Conservation (phyloP, 2,329 filamentous ascomycete species). For the Neoscytalidium dimidiatum region DNA sequence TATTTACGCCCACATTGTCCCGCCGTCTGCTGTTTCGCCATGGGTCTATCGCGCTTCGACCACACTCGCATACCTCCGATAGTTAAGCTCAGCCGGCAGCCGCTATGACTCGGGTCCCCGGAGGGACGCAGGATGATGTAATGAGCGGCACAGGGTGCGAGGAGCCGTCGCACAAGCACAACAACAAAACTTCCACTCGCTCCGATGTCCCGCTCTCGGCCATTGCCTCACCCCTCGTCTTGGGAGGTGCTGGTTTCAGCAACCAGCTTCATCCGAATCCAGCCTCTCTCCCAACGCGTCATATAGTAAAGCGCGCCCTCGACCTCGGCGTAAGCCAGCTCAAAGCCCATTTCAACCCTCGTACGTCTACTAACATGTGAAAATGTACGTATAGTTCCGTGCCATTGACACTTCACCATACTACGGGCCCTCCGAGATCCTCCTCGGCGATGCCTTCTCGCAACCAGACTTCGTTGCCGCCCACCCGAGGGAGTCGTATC, state of each 20-base stretch:
- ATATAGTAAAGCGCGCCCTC: constrained; percentile 50
- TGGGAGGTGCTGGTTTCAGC: constrained; percentile 16
- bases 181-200: not conserved
- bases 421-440: constrained; percentile 76
- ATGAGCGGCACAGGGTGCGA: not conserved
- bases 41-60: not conserved
- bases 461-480: constrained; percentile 44
- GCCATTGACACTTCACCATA: constrained; percentile 89
- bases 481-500: constrained; percentile 55
- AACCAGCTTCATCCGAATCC: constrained; percentile 19
- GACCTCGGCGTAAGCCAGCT: too few species aligned
- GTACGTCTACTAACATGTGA: too few species aligned
- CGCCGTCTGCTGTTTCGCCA: not conserved
- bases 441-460: constrained; percentile 58
- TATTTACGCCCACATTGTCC: not conserved
- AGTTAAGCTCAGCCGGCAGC: not conserved
- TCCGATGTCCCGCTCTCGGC: constrained; percentile 13
- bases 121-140: constrained; percentile 2
- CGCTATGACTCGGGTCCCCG: not conserved
- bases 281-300: not conserved
- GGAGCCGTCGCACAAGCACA: not conserved
- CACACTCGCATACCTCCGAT: not conserved
- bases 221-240: not conserved
- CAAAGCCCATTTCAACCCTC: too few species aligned
- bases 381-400: too few species aligned